Percentiles rank a stretch among this genome's conserved stretches.
Conservation (phyloP, 495 filamentous ascomycete genomes). For the Hyaloscypha bicolor region DNA sequence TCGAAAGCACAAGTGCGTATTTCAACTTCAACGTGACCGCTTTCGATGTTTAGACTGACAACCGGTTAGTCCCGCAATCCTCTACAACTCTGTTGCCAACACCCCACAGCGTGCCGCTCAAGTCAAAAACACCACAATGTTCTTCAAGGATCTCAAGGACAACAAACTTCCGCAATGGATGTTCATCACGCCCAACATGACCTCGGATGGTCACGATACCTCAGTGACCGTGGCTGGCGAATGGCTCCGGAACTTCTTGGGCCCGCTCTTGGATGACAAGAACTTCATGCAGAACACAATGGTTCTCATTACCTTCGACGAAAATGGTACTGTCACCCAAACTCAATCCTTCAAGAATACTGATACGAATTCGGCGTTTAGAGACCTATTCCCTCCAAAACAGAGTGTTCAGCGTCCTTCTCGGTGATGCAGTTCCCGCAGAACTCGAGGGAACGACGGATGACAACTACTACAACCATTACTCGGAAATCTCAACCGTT, state of each 20-base stretch:
- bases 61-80: slow-evolving; percentile 50
- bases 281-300: slow-evolving; percentile 73
- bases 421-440: slow-evolving; percentile 66
- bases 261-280: slow-evolving; percentile 61
- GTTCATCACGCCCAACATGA: slow-evolving; percentile 80
- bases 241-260: slow-evolving; percentile 61
- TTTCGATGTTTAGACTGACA: slow-evolving; percentile 26
- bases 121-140: slow-evolving; percentile 69
- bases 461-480: slow-evolving; percentile 70
- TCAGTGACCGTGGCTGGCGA: slow-evolving; percentile 59
- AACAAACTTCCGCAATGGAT: slow-evolving; percentile 68
- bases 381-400: slow-evolving; percentile 56
- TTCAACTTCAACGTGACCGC: background rate
- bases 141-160: slow-evolving; percentile 58
- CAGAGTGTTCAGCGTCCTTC: slow-evolving; percentile 60
- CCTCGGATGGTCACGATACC: slow-evolving; percentile 66
- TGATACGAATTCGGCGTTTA: background rate
- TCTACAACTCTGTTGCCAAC: slow-evolving; percentile 58
- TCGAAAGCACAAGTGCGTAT: slow-evolving; percentile 63
- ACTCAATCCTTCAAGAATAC: background rate
- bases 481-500: slow-evolving; percentile 65
- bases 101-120: slow-evolving; percentile 55
- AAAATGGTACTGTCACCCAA: slow-evolving; percentile 42
- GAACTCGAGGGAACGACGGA: slow-evolving; percentile 62
- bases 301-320: slow-evolving; percentile 68